Conservation (phyloP, 1,139 yeast genomes). For the Hyphopichia khmerensis region DNA sequence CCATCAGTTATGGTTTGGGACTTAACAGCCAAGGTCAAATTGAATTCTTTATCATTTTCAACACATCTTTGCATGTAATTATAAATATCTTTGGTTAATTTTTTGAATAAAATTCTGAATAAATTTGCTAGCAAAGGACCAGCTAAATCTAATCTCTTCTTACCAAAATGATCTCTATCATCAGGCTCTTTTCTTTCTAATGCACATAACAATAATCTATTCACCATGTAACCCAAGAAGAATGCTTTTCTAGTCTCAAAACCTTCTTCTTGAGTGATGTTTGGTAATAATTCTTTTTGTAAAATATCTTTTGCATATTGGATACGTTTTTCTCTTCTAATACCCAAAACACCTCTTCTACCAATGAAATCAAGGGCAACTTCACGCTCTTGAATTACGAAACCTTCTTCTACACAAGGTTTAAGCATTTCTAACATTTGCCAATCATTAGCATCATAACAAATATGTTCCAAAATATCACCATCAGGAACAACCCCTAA, state of each 20-base stretch:
- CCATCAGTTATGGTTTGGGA: slow-evolving; percentile 98
- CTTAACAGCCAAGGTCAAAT: slow-evolving; percentile 92
- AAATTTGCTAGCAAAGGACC: slow-evolving; percentile 96
- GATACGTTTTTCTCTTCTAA: slow-evolving; percentile 95
- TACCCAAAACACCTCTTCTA: slow-evolving; percentile 95
- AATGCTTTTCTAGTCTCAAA: slow-evolving; percentile 96
- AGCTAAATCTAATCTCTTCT: slow-evolving; percentile 95
- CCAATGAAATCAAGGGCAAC: slow-evolving; percentile 98
- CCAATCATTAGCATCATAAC: slow-evolving; percentile 98
- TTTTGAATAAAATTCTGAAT: slow-evolving; percentile 91
- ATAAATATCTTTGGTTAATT: slow-evolving; percentile 90
- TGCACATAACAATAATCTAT: slow-evolving; percentile 90
- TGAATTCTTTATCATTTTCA: slow-evolving; percentile 95
- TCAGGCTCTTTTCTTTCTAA: slow-evolving; percentile 97
- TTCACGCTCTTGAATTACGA: slow-evolving; percentile 96
- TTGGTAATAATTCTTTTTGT: slow-evolving; percentile 94
- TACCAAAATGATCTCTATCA: slow-evolving; percentile 99
- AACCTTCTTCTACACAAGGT: slow-evolving; percentile 99
- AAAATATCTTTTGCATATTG: slow-evolving; percentile 95
- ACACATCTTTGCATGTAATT: slow-evolving; percentile 99
- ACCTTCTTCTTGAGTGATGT: slow-evolving; percentile 96
- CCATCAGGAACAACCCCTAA: slow-evolving; percentile 99
- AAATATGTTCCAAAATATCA: slow-evolving; percentile 95
- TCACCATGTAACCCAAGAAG: slow-evolving; percentile 96
- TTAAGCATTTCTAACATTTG: slow-evolving; percentile 99